Evolutionary conservation across 2,329 filamentous ascomycete species (phyloP).

Genomic region (Thermoascus crustaceus): DNA sequence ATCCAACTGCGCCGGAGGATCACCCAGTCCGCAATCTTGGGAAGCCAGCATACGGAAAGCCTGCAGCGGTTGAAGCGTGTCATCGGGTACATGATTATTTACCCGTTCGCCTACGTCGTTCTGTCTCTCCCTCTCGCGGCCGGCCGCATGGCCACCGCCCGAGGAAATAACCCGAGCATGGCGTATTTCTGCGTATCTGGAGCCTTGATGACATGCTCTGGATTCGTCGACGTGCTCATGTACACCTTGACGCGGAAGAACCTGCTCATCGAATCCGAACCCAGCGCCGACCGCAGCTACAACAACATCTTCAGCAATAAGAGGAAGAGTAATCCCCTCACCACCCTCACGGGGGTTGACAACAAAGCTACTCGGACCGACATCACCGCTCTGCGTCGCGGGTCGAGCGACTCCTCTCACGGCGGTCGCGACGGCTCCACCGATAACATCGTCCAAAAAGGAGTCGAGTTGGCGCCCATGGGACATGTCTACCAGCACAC

Average conservation of each 20-base stretch:
- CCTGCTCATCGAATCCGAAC: constrained; percentile 45
- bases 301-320: constrained; percentile 22
- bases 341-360: constrained; percentile 23
- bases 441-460: constrained; percentile 34
- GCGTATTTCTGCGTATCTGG: constrained; percentile 46
- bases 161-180: constrained; percentile 23
- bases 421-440: constrained; percentile 39
- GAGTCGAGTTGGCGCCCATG: constrained; percentile 24
- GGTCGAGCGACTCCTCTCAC: constrained; percentile 19
- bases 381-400: constrained; percentile 14
- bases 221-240: constrained; percentile 51
- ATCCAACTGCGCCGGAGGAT: constrained; percentile 41
- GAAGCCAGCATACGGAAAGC: constrained; percentile 28
- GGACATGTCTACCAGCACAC: constrained; percentile 38
- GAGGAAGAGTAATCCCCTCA: constrained; percentile 19
- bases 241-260: constrained; percentile 51
- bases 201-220: constrained; percentile 50
- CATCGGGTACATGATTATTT: constrained; percentile 41
- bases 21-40: constrained; percentile 28
- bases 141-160: constrained; percentile 35
- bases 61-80: constrained; percentile 35
- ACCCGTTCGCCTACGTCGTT: constrained; percentile 48
- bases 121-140: constrained; percentile 56
- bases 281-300: constrained; percentile 29
- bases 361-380: constrained; percentile 16